Evolutionary conservation across 2,329 filamentous ascomycete genomes (phyloP), one percentile per base, ranked within the genome.

Genomic region (Ploettnerulaceae sp.): DNA sequence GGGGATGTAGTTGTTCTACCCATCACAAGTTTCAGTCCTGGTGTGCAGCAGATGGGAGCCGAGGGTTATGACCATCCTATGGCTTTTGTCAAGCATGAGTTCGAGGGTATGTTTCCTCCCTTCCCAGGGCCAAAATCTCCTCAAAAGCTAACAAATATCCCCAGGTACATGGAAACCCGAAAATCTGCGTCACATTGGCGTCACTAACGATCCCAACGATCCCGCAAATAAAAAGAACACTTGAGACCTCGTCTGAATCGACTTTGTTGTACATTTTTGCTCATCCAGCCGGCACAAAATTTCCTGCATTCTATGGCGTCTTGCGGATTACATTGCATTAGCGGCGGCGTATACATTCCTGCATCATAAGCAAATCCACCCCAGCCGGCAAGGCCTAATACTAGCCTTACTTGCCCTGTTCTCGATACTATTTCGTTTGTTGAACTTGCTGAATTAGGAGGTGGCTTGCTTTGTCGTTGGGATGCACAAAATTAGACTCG

Each of bases 71-170:
- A 96, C 57, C 85, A 97, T 64, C 89, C 89, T 1, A 91, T 95
- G 88, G 93, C 93, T 1, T 97, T 95, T 72, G 93, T 98, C 51
- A 90, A 93, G 70, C 93, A 98, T 69, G 83, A 89, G 45, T 98
- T 98, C 66, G 88, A 95, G 73, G 93, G 91, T 94, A 71, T 57
- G 76, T 66, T 40, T 18, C 11, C 14, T n/a, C 20, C 8, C 7
- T 14, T 8, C n/a, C 9, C 11, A 21, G 51, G 41, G 33, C 47
- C 57, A 45, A 56, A 33, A 36, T 9, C 17, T 31, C 17, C 18
- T 17, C n/a, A n/a, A n/a, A n/a, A n/a, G n/a, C n/a, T n/a, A n/a
- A n/a, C n/a, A n/a, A n/a, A n/a, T n/a, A n/a, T n/a, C n/a, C n/a
- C n/a, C n/a, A 88, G 84, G 84, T 38, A 83, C 82, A 3, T 89